Conservation (phyloP, 169 alveolate genomes). For the Blepharisma undulans region DNA sequence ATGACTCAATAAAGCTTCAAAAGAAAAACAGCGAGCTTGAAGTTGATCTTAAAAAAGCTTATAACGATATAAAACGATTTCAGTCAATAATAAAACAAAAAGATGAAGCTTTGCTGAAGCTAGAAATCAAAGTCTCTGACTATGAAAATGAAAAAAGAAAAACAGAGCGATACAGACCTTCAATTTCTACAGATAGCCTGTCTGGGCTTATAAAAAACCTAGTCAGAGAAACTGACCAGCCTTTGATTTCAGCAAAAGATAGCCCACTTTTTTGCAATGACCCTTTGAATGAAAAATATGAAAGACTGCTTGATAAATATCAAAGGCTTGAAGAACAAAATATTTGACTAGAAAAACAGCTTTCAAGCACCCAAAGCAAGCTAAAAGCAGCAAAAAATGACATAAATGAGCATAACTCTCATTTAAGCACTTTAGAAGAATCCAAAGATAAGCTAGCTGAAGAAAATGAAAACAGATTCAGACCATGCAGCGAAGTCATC, state of each 20-base stretch:
- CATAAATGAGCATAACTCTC: background rate
- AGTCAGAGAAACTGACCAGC: background rate
- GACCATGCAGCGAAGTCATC: background rate
- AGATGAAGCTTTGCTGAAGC: background rate
- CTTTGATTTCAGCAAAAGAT: background rate
- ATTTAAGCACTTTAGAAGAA: background rate
- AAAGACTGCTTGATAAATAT: conserved; percentile 8
- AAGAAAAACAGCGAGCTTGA: background rate
- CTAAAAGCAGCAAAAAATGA: background rate
- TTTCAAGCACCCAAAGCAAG: background rate
- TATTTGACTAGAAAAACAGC: background rate
- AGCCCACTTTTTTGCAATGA: background rate
- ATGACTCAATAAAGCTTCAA: background rate
- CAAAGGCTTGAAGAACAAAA: background rate
- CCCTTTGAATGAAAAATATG: conserved; percentile 12
- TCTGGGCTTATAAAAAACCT: background rate
- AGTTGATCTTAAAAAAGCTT: background rate
- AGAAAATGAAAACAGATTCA: background rate
- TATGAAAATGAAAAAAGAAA: background rate
- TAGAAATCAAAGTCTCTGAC: background rate
- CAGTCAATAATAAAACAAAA: background rate
- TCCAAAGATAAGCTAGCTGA: background rate
- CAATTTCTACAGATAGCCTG: background rate
- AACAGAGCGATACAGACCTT: background rate
- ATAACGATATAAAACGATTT: background rate